These are phyloP conservation scores for Schrenkiella parvula DNA, from an alignment of 345 rosid genomes.

Conservation along the genomic window DNA sequence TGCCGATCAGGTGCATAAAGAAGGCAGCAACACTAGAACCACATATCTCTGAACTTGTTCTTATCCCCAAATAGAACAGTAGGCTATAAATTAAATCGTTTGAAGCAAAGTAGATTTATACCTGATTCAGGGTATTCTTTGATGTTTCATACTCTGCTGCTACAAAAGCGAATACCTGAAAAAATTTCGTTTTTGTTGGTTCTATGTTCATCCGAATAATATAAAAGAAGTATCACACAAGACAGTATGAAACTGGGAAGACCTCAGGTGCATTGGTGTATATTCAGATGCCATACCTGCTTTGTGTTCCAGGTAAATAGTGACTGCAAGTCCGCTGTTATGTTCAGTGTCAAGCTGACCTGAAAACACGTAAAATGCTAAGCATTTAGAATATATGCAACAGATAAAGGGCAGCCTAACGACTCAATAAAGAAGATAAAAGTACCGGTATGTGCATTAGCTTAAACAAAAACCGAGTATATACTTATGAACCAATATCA, in stretches of 20 bases:
- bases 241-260: background rate
- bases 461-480: background rate
- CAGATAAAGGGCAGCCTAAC: background rate
- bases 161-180: slow-evolving; percentile 79
- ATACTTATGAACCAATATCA: background rate
- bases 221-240: background rate
- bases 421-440: background rate
- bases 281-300: slow-evolving; percentile 48
- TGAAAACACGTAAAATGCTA: slow-evolving; percentile 28
- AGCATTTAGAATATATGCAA: background rate
- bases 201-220: background rate
- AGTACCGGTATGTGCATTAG: background rate
- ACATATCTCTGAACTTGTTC: background rate
- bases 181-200: background rate
- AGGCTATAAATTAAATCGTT: background rate
- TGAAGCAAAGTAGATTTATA: slow-evolving; percentile 19
- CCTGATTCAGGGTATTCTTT: slow-evolving; percentile 83
- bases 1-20: background rate
- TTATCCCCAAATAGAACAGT: background rate
- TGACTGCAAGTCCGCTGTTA: slow-evolving; percentile 85
- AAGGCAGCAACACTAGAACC: background rate
- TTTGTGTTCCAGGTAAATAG: slow-evolving; percentile 95
- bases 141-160: slow-evolving; percentile 90
- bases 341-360: slow-evolving; percentile 91
- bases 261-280: background rate